A percentile compares a stretch with the other conserved stretches of the same genome.
Evolutionary conservation across 148 eudicot genomes (phyloP).

Genomic region (Pouteria glomerata): DNA sequence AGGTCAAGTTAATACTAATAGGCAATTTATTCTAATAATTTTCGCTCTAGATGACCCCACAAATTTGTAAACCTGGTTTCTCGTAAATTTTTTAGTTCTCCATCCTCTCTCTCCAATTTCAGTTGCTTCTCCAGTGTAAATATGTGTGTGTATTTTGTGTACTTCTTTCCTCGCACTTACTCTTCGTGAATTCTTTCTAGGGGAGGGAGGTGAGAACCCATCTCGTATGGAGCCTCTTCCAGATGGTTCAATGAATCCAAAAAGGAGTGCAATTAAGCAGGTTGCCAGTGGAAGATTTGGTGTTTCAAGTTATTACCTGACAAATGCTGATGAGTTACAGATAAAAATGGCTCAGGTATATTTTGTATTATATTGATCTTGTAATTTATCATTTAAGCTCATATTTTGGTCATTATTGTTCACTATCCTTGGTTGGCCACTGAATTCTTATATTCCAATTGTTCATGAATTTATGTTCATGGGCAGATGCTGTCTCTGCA

Average conservation of each 20-base stretch:
- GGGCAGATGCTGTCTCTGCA: conserved; percentile 64
- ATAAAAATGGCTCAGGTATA: conserved; percentile 99
- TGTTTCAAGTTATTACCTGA: conserved; percentile 94
- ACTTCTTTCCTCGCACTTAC: neutral
- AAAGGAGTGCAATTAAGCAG: conserved; percentile 95
- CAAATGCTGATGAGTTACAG: conserved; percentile 97
- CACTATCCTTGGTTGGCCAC: conserved; percentile 23
- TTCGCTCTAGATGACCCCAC: neutral
- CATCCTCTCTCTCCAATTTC: neutral
- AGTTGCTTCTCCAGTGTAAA: conserved; percentile 4
- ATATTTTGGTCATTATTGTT: neutral
- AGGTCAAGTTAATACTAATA: too few relatives aligned
- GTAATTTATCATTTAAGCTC: neutral
- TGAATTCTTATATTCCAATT: conserved; percentile 24
- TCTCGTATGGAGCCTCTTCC: conserved; percentile 88
- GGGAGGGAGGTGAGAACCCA: conserved; percentile 99
- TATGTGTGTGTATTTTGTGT: neutral
- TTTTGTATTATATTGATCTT: neutral
- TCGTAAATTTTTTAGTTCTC: neutral
- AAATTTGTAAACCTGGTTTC: neutral
- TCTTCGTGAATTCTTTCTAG: conserved; percentile 28
- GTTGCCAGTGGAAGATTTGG: conserved; percentile 99
- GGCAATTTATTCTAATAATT: neutral
- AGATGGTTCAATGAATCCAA: conserved; percentile 90
- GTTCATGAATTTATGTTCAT: conserved; percentile 73